Evolutionary conservation across 2,329 filamentous ascomycete genomes (phyloP).

Genomic region (Pyrenophora graminea): DNA sequence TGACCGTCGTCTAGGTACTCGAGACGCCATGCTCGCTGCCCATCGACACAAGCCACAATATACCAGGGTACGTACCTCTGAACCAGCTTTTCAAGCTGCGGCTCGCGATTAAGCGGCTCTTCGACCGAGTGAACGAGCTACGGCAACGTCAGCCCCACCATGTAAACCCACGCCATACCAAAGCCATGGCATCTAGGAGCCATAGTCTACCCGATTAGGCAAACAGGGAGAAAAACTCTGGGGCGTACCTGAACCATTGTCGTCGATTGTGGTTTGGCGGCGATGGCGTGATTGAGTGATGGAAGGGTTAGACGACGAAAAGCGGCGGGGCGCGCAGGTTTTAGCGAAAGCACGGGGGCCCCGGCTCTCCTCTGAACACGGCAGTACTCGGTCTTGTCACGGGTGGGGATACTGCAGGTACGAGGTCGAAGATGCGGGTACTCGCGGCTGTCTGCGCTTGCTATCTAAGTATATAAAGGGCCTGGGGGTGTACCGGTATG

Average conservation of each 20-base stretch:
- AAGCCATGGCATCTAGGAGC: constrained; percentile 3
- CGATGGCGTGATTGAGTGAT: constrained; percentile 34
- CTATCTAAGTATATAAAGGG: too few relatives aligned
- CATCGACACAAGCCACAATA: too few relatives aligned
- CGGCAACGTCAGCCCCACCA: constrained; percentile 20
- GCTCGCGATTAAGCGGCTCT: constrained; percentile 56
- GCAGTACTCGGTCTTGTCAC: too few relatives aligned
- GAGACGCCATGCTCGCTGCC: too few relatives aligned
- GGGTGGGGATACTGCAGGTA: too few relatives aligned
- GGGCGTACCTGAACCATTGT: constrained; percentile 35
- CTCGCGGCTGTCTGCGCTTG: too few relatives aligned
- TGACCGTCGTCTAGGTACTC: background rate
- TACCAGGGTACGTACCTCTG: constrained; percentile 41
- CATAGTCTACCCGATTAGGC: constrained; percentile 25
- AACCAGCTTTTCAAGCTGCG: constrained; percentile 50
- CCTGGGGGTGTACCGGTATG: too few relatives aligned
- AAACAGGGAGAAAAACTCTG: constrained; percentile 13
- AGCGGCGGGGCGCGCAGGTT: constrained; percentile 15
- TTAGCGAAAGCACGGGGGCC: constrained; percentile 14
- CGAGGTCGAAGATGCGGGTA: too few relatives aligned
- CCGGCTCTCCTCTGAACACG: too few relatives aligned
- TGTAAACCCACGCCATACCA: background rate
- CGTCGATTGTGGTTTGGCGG: constrained; percentile 28
- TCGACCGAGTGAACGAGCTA: constrained; percentile 50
- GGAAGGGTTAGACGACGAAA: constrained; percentile 26